Evolutionary conservation across 176 grass and related monocot genomes (phyloP), one percentile per base, ranked within the genome.

Genomic region (Poa pratensis): DNA sequence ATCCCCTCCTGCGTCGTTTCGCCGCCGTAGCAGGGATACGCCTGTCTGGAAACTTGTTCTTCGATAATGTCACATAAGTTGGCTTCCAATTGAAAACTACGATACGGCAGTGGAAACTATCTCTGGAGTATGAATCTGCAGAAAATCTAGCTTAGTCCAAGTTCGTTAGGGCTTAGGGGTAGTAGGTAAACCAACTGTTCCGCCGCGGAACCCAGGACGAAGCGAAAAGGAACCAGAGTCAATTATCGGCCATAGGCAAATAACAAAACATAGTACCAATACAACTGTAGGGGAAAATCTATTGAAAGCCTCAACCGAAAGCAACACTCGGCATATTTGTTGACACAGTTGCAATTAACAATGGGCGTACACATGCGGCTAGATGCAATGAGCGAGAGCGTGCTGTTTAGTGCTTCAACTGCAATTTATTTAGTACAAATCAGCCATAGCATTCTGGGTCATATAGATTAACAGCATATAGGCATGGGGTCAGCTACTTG

Each of bases 101-200:
- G 57, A 73, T 1, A 48, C 14, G 57, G 18, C 34, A 32, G 14
- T 2, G 45, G 19, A 18, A 54, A 15, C 17, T 80, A 53, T 17
- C 15, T 78, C 17, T 35, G 28, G 54, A 69, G 18, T 8, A 32
- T 11, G 52, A 60, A 37, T 73, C 42, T 3, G 19, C 51, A 27
- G 37, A 7, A 70, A 74, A 34, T 64, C n/a, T 27, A 1, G 49
- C n/a, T 86, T 80, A 73, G 43, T 30, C 37, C 26, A 76, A 77
- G 37, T 81, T 76, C 45, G 69, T 81, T 87, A 85, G 18, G 13
- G 40, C n/a, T n/a, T n/a, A n/a, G n/a, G n/a, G n/a, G n/a, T n/a
- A 24, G 60, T 59, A 80, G 77, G 77, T 81, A 9, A 85, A 76
- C 82, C 28, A 69, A 76, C 86, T 3, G 17, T 39, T 69, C 11